Conservation (phyloP, 23 red algal species). For the Chondrus crispus region DNA sequence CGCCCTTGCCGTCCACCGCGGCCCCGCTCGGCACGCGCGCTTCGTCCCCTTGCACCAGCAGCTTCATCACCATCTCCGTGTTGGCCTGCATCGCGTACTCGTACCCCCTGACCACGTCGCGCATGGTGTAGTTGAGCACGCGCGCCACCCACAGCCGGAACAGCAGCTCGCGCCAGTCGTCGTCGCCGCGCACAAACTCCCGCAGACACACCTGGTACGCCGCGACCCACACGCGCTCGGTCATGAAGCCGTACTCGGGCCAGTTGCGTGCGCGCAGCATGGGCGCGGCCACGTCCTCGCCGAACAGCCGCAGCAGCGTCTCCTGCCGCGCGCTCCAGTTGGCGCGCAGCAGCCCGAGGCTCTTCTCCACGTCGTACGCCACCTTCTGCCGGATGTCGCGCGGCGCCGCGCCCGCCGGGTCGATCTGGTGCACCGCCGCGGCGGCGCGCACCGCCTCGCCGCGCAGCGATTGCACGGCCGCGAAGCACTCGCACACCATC, state of each 20-base stretch:
- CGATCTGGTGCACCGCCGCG: slow-evolving; percentile 21
- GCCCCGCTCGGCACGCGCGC: no score
- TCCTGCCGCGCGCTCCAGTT: slow-evolving; percentile 61
- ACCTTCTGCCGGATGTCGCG: neutral
- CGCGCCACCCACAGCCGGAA: slow-evolving; percentile 81
- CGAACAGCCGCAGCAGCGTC: slow-evolving; percentile 9
- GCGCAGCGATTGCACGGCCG: slow-evolving; percentile 43
- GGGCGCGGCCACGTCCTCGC: neutral
- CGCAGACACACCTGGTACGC: slow-evolving; percentile 48
- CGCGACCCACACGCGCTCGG: slow-evolving; percentile 37
- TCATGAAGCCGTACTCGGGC: slow-evolving; percentile 64
- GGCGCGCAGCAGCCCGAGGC: slow-evolving; percentile 26
- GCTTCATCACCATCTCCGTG: slow-evolving; percentile 46
- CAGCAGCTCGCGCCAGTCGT: slow-evolving; percentile 69
- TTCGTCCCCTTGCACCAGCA: slow-evolving; percentile 37
- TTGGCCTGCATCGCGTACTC: slow-evolving; percentile 38
- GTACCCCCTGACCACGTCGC: slow-evolving; percentile 61
- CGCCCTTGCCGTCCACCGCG: no score
- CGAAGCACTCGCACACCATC: slow-evolving; percentile 79
- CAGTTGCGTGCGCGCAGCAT: slow-evolving; percentile 13
- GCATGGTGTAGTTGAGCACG: slow-evolving; percentile 75
- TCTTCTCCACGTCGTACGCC: slow-evolving; percentile 57
- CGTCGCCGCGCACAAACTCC: slow-evolving; percentile 28
- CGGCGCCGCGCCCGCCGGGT: neutral
- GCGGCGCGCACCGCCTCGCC: neutral